These are phyloP conservation scores for Aspergillus carlsbadensis DNA, from an alignment of 495 filamentous ascomycete species.

Conservation along the genomic window DNA sequence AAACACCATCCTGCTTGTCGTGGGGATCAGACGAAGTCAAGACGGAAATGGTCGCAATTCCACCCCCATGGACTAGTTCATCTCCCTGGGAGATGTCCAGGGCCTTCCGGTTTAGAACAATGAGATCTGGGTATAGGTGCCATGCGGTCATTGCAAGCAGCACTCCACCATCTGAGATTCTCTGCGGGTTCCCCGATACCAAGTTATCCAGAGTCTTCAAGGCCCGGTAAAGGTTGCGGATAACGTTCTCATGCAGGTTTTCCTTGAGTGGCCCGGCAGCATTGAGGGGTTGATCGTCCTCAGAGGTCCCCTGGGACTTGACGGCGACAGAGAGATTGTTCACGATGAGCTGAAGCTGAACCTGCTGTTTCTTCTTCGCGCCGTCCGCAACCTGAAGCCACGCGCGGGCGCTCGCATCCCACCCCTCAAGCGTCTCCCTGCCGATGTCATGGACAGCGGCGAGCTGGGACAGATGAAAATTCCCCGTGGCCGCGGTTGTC, in stretches of 20 bases:
- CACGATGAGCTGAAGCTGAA: conserved; percentile 9
- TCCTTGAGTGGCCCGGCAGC: not conserved
- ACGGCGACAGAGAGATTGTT: conserved; percentile 12
- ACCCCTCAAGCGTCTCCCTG: not conserved
- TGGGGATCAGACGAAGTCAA: not conserved
- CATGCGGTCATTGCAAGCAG: conserved; percentile 13
- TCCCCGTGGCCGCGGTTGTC: not conserved
- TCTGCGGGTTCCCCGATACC: conserved; percentile 7
- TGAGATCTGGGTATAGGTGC: conserved; percentile 12
- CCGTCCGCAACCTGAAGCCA: conserved; percentile 11
- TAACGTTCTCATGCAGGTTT: conserved; percentile 9
- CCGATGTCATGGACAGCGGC: conserved; percentile 3
- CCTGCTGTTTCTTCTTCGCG: conserved; percentile 5
- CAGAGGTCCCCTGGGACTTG: not conserved
- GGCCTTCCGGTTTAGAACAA: not conserved
- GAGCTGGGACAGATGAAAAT: not conserved
- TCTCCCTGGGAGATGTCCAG: not conserved
- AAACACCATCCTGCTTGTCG: conserved; percentile 5
- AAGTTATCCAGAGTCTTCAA: conserved; percentile 8
- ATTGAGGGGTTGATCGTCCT: too few relatives aligned
- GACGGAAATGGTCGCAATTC: conserved; percentile 2
- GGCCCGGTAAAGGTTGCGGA: not conserved
- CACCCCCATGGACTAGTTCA: not conserved
- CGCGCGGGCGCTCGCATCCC: conserved; percentile 14
- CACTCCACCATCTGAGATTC: conserved; percentile 3